Percentiles rank a stretch among this genome's conserved stretches.
phyloP scores from a whole-genome alignment of 306 rosid species.

The Cercis canadensis region DNA sequence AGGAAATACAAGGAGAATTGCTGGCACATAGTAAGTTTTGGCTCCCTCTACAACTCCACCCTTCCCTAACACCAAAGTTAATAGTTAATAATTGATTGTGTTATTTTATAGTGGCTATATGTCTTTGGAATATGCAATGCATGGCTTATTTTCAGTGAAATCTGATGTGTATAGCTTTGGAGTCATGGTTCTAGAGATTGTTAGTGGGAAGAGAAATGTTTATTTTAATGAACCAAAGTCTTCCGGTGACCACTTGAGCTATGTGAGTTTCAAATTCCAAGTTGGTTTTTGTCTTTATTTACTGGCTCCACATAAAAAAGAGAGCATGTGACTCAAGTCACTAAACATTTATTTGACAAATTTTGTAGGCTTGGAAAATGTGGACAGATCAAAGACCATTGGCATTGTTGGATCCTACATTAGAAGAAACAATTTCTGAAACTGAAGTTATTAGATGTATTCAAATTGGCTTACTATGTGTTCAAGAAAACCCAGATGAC shows the following conservation, averaged over 20 bases:
- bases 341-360: background rate
- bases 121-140: background rate
- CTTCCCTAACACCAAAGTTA: background rate
- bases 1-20: slow-evolving; percentile 42
- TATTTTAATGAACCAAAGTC: slow-evolving; percentile 20
- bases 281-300: background rate
- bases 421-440: slow-evolving; percentile 29
- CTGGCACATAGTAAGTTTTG: slow-evolving; percentile 46
- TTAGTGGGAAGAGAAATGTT: slow-evolving; percentile 36
- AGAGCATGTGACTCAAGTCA: background rate
- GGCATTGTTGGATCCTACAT: slow-evolving; percentile 36
- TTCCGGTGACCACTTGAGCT: slow-evolving; percentile 35
- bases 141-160: background rate
- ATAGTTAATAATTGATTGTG: background rate
- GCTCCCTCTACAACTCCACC: background rate
- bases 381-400: slow-evolving; percentile 28
- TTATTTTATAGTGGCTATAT: background rate
- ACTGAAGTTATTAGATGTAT: slow-evolving; percentile 31
- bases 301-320: background rate
- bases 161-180: background rate
- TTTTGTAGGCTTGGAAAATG: slow-evolving; percentile 38
- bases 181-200: background rate
- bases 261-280: slow-evolving; percentile 33
- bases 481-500: too few relatives aligned
- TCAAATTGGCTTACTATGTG: slow-evolving; percentile 16